Conservation (phyloP, 805 yeast species). For the Zygosaccharomyces bailii region DNA sequence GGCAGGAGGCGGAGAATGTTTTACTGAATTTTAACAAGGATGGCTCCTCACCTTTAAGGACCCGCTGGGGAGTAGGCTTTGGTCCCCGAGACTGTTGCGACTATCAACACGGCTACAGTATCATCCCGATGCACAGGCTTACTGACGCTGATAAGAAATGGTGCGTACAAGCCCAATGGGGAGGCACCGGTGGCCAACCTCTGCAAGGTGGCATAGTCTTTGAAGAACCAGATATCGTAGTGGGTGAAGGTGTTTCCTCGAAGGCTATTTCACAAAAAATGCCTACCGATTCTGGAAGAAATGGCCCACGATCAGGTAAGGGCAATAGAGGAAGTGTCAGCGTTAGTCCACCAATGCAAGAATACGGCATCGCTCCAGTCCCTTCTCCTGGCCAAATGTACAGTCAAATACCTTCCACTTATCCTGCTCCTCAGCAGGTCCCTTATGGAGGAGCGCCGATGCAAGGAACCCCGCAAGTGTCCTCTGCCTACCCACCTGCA, state of each 20-base stretch:
- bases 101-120: slow-evolving; percentile 83
- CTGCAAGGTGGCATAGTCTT: slow-evolving; percentile 74
- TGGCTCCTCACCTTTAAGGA: slow-evolving; percentile 63
- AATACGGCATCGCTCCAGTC: slow-evolving; percentile 17
- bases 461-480: slow-evolving; percentile 15
- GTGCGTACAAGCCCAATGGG: slow-evolving; percentile 90
- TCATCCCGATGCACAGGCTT: slow-evolving; percentile 80
- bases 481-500: slow-evolving; percentile 17
- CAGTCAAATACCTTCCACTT: slow-evolving; percentile 23
- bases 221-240: slow-evolving; percentile 97
- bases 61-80: slow-evolving; percentile 98
- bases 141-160: slow-evolving; percentile 93
- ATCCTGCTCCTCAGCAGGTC: slow-evolving; percentile 18
- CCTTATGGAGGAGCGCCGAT: slow-evolving; percentile 14
- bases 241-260: slow-evolving; percentile 90
- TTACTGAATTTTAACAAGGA: slow-evolving; percentile 68
- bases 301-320: slow-evolving; percentile 77
- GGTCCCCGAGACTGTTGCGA: slow-evolving; percentile 99
- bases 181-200: slow-evolving; percentile 91
- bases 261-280: slow-evolving; percentile 86
- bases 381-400: slow-evolving; percentile 21
- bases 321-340: slow-evolving; percentile 41
- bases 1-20: slow-evolving; percentile 86
- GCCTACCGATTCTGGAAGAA: slow-evolving; percentile 85
- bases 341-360: slow-evolving; percentile 33